Evolutionary conservation across 441 rosid genomes (phyloP).

Genomic region (Syzygium malaccense): DNA sequence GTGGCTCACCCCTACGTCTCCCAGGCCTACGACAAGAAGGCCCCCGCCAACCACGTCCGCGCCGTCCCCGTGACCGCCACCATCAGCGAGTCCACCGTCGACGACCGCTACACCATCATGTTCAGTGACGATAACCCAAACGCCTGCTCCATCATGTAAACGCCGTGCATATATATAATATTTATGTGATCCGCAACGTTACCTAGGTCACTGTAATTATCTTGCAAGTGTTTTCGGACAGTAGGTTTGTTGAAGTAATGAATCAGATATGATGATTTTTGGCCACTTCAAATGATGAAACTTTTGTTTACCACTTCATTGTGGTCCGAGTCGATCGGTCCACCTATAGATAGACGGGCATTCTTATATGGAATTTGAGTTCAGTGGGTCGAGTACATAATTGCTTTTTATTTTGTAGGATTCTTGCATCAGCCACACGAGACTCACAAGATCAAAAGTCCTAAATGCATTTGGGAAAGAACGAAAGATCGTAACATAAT

Average conservation of each 20-base stretch:
- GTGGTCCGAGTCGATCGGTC: not conserved
- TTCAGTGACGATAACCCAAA: slow-evolving; percentile 86
- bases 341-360: not conserved
- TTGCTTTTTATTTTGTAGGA: not conserved
- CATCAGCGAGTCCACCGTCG: slow-evolving; percentile 47
- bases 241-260: not conserved
- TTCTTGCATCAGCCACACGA: not conserved
- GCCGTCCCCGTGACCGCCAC: slow-evolving; percentile 38
- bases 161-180: not conserved
- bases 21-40: slow-evolving; percentile 87
- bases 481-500: not conserved
- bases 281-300: not conserved
- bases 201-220: not conserved
- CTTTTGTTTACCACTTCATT: not conserved
- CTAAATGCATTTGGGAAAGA: not conserved
- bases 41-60: slow-evolving; percentile 72
- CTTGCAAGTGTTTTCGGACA: not conserved
- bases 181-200: not conserved
- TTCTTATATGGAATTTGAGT: not conserved
- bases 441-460: not conserved
- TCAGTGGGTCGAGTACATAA: not conserved
- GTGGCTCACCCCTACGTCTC: slow-evolving; percentile 73
- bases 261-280: not conserved
- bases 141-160: slow-evolving; percentile 67
- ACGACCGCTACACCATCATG: slow-evolving; percentile 48